These are phyloP conservation scores for Pyrenula aspistea DNA, from an alignment of 495 filamentous ascomycete species.

Conservation along the genomic window DNA sequence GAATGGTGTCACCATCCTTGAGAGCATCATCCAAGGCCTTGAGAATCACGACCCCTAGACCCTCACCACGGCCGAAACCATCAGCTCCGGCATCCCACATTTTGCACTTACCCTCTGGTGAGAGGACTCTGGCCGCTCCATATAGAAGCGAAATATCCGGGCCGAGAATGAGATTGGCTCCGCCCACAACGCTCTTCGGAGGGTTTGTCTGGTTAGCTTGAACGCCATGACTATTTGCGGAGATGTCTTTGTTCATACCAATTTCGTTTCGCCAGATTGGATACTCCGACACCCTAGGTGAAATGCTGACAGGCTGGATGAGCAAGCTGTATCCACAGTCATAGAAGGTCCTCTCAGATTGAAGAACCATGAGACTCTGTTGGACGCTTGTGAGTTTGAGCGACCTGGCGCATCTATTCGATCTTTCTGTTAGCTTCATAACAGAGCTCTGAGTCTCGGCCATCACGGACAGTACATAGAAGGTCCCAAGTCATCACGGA, in stretches of 20 bases:
- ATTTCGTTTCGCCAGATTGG: slow-evolving; percentile 21
- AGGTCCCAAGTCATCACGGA: slow-evolving; percentile 22
- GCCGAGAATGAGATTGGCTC: slow-evolving; percentile 1
- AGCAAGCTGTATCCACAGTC: slow-evolving; percentile 32
- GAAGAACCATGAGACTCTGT: slow-evolving; percentile 28
- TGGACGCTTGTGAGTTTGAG: no score
- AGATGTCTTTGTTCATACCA: slow-evolving; percentile 12
- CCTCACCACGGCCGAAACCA: slow-evolving; percentile 35
- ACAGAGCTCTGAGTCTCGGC: slow-evolving; percentile 33
- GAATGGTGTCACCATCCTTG: slow-evolving; percentile 22
- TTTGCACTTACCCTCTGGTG: slow-evolving; percentile 15
- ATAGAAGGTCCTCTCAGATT: slow-evolving; percentile 26
- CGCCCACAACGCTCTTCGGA: slow-evolving; percentile 10
- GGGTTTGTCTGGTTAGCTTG: slow-evolving; percentile 18
- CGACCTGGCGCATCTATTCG: no score
- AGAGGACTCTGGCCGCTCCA: slow-evolving; percentile 6
- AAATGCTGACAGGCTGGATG: slow-evolving; percentile 22
- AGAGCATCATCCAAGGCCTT: slow-evolving; percentile 26
- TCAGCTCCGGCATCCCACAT: slow-evolving; percentile 20
- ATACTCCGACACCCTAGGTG: slow-evolving; percentile 25
- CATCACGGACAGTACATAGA: slow-evolving; percentile 27
- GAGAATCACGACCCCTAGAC: slow-evolving; percentile 24
- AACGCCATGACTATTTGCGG: slow-evolving; percentile 15
- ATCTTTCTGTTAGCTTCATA: no score
- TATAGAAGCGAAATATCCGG: slow-evolving; percentile 7